Conservation (phyloP, 164 flowering plant species). For the Nelumbo lutea region DNA sequence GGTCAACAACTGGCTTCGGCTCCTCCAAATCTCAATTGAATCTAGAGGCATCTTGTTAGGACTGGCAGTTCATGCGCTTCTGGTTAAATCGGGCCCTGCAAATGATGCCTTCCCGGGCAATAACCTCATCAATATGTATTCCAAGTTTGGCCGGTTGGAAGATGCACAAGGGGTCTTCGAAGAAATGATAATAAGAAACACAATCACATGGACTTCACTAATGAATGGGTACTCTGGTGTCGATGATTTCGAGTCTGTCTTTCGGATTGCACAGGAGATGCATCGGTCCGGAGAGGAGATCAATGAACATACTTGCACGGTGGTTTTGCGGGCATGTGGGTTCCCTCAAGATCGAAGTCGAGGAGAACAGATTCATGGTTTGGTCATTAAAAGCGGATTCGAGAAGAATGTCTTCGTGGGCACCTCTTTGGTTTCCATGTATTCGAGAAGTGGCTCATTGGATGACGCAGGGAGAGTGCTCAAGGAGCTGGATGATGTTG, state of each 20-base stretch:
- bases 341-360: conserved; percentile 4
- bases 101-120: conserved; percentile 27
- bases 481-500: conserved; percentile 13
- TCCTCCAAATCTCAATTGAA: conserved; percentile 26
- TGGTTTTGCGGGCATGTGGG: conserved; percentile 24
- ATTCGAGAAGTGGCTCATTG: conserved; percentile 21
- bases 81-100: conserved; percentile 22
- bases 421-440: conserved; percentile 31
- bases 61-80: conserved; percentile 27
- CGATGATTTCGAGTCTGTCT: conserved; percentile 21
- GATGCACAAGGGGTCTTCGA: conserved; percentile 28
- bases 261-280: conserved; percentile 22
- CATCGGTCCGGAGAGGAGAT: conserved; percentile 18
- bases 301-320: conserved; percentile 29
- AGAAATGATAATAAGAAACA: conserved; percentile 25
- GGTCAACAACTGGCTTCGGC: conserved; percentile 26
- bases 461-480: conserved; percentile 27
- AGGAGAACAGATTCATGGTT: conserved; percentile 32
- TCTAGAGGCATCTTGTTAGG: conserved; percentile 23
- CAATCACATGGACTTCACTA: conserved; percentile 38
- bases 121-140: conserved; percentile 28
- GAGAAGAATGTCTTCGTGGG: conserved; percentile 24
- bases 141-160: conserved; percentile 15
- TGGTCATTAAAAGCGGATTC: conserved; percentile 27
- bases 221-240: conserved; percentile 26